phyloP scores from a whole-genome alignment of 2,329 filamentous ascomycete genomes.

The Rhynchosporium secalis region DNA sequence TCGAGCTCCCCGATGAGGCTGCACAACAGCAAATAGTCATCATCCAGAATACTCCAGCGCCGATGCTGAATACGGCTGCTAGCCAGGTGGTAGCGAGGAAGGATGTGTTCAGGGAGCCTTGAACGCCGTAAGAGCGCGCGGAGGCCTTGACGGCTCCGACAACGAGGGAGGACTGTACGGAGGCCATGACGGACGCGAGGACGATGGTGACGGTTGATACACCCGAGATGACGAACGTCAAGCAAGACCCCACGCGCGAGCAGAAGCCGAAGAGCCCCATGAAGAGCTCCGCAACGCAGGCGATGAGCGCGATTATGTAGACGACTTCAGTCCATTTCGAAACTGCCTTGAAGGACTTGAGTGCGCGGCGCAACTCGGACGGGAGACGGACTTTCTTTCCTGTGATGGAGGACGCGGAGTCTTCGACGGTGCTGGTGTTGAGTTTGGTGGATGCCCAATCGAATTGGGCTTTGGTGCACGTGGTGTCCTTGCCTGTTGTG shows the following conservation, averaged over 20 bases:
- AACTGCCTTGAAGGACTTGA: slow-evolving; percentile 73
- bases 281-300: slow-evolving; percentile 70
- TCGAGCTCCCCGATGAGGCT: slow-evolving; percentile 22
- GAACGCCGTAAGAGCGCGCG: slow-evolving; percentile 70
- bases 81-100: slow-evolving; percentile 79
- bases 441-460: slow-evolving; percentile 77
- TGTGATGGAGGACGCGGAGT: slow-evolving; percentile 46
- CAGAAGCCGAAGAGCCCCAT: slow-evolving; percentile 82
- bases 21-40: slow-evolving; percentile 87
- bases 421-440: slow-evolving; percentile 62
- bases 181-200: slow-evolving; percentile 70
- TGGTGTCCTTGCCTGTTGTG: slow-evolving; percentile 49
- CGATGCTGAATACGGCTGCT: slow-evolving; percentile 73
- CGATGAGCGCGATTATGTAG: slow-evolving; percentile 71
- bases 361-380: slow-evolving; percentile 61
- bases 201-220: slow-evolving; percentile 57
- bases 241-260: slow-evolving; percentile 76
- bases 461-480: slow-evolving; percentile 70
- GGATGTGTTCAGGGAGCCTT: slow-evolving; percentile 62
- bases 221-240: slow-evolving; percentile 74
- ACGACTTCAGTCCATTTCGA: slow-evolving; percentile 81
- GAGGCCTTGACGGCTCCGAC: slow-evolving; percentile 66
- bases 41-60: slow-evolving; percentile 83
- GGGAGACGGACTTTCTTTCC: slow-evolving; percentile 65
- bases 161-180: slow-evolving; percentile 70